Percentiles rank a stretch among this genome's conserved stretches.
Evolutionary conservation across 2,329 filamentous ascomycete species (phyloP).

Genomic region (Ustilaginoidea virens): DNA sequence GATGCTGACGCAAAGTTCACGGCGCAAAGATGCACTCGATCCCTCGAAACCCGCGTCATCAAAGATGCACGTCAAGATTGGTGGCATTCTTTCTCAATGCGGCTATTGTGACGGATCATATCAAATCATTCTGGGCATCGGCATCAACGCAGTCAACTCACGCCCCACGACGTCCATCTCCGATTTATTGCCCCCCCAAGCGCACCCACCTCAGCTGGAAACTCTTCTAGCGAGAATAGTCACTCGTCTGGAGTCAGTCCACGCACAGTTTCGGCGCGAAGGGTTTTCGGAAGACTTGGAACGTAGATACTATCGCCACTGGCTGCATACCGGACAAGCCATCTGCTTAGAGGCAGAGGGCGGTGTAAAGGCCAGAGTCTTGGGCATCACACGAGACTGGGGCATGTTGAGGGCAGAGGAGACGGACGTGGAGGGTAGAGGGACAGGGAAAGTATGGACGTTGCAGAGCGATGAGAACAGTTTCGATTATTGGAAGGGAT

Average conservation of each 20-base stretch:
- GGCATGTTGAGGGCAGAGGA: constrained; percentile 78
- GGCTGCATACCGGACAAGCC: constrained; percentile 66
- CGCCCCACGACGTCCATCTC: constrained; percentile 80
- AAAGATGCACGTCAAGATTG: constrained; percentile 66
- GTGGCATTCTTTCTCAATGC: constrained; percentile 83
- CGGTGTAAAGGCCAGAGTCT: constrained; percentile 57
- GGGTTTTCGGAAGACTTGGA: constrained; percentile 68
- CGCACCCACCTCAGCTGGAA: constrained; percentile 53
- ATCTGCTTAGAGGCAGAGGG: constrained; percentile 68
- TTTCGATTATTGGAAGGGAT: constrained; percentile 89
- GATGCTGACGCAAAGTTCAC: too few species aligned
- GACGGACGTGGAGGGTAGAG: constrained; percentile 53
- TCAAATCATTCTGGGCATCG: constrained; percentile 73
- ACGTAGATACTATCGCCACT: constrained; percentile 61
- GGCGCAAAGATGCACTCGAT: constrained; percentile 57
- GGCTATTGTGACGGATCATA: constrained; percentile 64
- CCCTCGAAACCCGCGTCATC: constrained; percentile 33
- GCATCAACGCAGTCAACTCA: constrained; percentile 71
- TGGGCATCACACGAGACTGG: constrained; percentile 86
- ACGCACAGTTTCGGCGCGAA: constrained; percentile 54
- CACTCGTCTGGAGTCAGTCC: constrained; percentile 61
- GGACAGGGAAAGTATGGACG: constrained; percentile 64
- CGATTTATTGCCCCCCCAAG: constrained; percentile 42
- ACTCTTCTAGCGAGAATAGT: constrained; percentile 70
- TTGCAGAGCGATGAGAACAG: constrained; percentile 95